These are phyloP conservation scores for Sherardia arvensis DNA, from an alignment of 257 asterid genomes.

Conservation along the genomic window DNA sequence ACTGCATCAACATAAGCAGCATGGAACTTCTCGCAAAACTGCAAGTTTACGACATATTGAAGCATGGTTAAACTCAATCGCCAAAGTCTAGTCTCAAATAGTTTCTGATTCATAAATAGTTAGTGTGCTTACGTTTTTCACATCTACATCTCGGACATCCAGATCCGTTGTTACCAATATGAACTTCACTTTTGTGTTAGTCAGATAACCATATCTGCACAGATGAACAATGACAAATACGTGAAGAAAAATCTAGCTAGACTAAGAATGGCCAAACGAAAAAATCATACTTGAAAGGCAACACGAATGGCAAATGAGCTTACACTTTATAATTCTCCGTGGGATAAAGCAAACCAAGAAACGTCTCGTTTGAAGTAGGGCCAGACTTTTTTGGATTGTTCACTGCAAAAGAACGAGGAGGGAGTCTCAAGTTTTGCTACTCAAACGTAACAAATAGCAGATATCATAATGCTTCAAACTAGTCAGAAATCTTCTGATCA, in stretches of 20 bases:
- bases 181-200: conserved; percentile 97
- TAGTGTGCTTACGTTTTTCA: conserved; percentile 63
- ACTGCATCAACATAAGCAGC: conserved; percentile 96
- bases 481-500: not conserved
- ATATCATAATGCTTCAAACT: too few relatives aligned
- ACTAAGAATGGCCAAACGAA: not conserved
- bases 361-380: conserved; percentile 80
- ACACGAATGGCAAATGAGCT: conserved; percentile 18
- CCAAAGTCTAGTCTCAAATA: not conserved
- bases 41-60: conserved; percentile 15
- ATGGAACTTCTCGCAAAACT: conserved; percentile 90
- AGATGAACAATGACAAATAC: conserved; percentile 12
- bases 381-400: conserved; percentile 95
- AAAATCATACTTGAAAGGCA: not conserved
- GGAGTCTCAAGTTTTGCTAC: not conserved
- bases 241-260: not conserved
- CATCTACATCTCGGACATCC: conserved; percentile 90
- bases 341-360: conserved; percentile 95
- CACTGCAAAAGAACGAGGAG: conserved; percentile 44
- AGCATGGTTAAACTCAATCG: conserved; percentile 10
- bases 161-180: conserved; percentile 93
- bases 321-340: conserved; percentile 98
- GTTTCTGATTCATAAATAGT: not conserved
- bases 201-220: conserved; percentile 87
- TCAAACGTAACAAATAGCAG: not conserved